These are phyloP conservation scores for Aspergillus cejpii DNA, from an alignment of 2,329 filamentous ascomycete genomes.

Conservation along the genomic window DNA sequence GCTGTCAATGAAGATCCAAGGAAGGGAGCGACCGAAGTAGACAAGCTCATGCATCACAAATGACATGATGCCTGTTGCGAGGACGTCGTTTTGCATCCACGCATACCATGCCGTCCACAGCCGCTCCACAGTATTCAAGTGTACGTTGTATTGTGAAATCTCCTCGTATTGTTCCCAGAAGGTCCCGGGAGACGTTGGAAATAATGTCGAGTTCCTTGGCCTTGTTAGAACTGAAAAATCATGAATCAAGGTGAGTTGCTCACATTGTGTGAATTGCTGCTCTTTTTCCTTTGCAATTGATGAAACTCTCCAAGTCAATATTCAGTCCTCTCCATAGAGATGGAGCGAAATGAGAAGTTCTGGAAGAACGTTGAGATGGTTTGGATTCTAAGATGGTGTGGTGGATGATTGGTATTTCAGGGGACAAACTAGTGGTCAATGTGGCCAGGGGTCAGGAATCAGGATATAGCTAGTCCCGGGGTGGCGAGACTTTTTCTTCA, in stretches of 20 bases:
- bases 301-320: background rate
- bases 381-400: too few relatives aligned
- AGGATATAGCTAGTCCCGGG: conserved; percentile 26
- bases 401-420: too few relatives aligned
- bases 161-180: conserved; percentile 62
- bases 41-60: conserved; percentile 90
- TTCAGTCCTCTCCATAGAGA: background rate
- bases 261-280: conserved; percentile 15
- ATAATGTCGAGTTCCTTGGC: conserved; percentile 44
- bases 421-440: conserved; percentile 3
- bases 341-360: conserved; percentile 4
- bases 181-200: conserved; percentile 44
- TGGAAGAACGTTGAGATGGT: background rate
- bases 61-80: conserved; percentile 96
- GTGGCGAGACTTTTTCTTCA: conserved; percentile 29
- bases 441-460: conserved; percentile 13
- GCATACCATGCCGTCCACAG: conserved; percentile 96
- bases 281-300: background rate
- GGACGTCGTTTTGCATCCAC: conserved; percentile 94
- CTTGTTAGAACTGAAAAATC: conserved; percentile 1
- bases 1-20: conserved; percentile 86
- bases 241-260: conserved; percentile 4
- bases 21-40: conserved; percentile 87
- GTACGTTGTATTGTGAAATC: conserved; percentile 67
- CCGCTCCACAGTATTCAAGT: conserved; percentile 78